A percentile compares a stretch with the other conserved stretches of the same genome.
Evolutionary conservation across 345 rosid genomes (phyloP).

Genomic region (Combretum micranthum): DNA sequence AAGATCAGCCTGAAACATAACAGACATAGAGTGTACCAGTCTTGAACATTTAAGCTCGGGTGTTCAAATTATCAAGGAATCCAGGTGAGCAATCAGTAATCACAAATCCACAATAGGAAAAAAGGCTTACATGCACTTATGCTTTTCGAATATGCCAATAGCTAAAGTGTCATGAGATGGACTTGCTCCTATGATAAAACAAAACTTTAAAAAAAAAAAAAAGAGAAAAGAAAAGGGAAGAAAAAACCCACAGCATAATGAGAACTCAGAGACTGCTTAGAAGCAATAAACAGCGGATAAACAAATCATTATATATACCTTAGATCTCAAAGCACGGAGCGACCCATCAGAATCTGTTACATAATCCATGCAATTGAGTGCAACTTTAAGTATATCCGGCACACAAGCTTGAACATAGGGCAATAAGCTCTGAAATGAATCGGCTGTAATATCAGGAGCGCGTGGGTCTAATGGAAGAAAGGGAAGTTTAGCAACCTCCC

Average conservation of each 20-base stretch:
- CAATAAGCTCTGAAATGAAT: slow-evolving; percentile 62
- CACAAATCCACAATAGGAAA: no score
- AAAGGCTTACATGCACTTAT: no score
- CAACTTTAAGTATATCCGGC: slow-evolving; percentile 77
- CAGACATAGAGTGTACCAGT: no score
- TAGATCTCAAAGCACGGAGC: slow-evolving; percentile 82
- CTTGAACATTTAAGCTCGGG: no score
- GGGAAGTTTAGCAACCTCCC: slow-evolving; percentile 87
- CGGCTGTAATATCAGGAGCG: slow-evolving; percentile 40
- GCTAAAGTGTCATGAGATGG: no score
- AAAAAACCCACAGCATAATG: not conserved
- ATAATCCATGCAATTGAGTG: slow-evolving; percentile 77
- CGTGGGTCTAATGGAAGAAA: slow-evolving; percentile 91
- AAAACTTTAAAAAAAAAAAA: no score
- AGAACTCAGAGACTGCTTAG: not conserved
- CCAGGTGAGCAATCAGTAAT: no score
- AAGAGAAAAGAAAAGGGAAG: not conserved
- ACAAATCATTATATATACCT: slow-evolving; percentile 40
- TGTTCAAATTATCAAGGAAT: no score
- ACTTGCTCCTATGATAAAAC: no score
- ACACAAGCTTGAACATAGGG: slow-evolving; percentile 82
- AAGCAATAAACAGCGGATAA: not conserved
- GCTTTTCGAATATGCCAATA: no score
- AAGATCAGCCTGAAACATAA: no score
- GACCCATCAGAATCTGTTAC: slow-evolving; percentile 87